Evolutionary conservation across 2,329 filamentous ascomycete species (phyloP).

Genomic region (Cordyceps cicadae): DNA sequence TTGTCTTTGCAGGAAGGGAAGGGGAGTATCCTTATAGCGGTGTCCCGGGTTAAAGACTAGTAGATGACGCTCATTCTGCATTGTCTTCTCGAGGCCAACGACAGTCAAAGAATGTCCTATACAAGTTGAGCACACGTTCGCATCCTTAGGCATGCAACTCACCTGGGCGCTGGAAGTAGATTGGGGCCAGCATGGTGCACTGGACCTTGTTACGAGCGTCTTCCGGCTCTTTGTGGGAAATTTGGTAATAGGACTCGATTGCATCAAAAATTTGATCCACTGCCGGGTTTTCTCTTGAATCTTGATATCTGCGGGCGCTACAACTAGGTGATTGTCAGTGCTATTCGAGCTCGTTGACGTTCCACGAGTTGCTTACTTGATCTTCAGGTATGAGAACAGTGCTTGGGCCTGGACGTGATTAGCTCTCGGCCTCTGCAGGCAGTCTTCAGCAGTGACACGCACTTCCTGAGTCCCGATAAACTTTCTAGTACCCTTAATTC

Average conservation of each 20-base stretch:
- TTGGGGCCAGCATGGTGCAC: conserved; percentile 65
- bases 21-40: conserved; percentile 48
- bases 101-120: conserved; percentile 86
- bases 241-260: conserved; percentile 64
- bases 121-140: background rate
- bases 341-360: too few relatives aligned
- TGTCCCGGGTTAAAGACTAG: conserved; percentile 87
- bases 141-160: conserved; percentile 15
- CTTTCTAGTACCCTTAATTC: conserved; percentile 80
- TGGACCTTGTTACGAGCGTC: conserved; percentile 45
- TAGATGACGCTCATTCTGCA: conserved; percentile 57
- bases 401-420: background rate
- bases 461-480: conserved; percentile 93
- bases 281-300: conserved; percentile 12
- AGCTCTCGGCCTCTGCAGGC: background rate
- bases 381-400: background rate
- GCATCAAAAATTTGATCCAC: conserved; percentile 53
- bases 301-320: background rate
- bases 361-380: background rate
- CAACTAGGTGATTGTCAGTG: background rate
- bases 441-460: conserved; percentile 15
- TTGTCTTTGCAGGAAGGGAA: background rate
- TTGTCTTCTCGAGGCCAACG: conserved; percentile 67
- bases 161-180: conserved; percentile 84
- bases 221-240: conserved; percentile 16